Percentiles rank a stretch among this genome's conserved stretches.
These are phyloP conservation scores for Chaetomiaceae sp. DNA, from an alignment of 2,329 filamentous ascomycete genomes.

Conservation along the genomic window DNA sequence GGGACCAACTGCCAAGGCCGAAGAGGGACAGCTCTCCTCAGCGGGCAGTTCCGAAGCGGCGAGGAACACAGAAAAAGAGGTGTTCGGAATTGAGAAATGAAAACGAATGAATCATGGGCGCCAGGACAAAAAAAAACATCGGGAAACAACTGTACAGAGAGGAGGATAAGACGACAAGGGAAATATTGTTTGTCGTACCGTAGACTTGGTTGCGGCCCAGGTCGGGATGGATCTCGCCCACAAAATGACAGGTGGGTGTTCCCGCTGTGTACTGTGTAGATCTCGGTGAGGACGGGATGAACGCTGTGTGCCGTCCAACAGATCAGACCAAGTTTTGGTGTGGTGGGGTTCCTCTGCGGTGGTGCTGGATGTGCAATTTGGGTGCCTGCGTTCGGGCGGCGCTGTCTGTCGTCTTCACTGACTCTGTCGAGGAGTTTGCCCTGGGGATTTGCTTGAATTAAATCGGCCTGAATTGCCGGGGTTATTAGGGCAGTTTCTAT, in stretches of 20 bases:
- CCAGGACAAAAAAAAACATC: not conserved
- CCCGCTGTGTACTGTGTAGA: not conserved
- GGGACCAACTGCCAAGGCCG: constrained; percentile 14
- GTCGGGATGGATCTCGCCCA: not conserved
- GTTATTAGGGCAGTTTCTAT: no score
- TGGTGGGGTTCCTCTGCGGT: not conserved
- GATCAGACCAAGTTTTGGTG: constrained; percentile 2
- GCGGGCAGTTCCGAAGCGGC: not conserved
- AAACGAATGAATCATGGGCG: not conserved
- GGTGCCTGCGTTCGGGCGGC: no score
- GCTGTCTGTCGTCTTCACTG: no score
- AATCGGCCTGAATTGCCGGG: not conserved
- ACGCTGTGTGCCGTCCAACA: constrained; percentile 2
- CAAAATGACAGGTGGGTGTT: not conserved
- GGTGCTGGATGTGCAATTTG: not conserved
- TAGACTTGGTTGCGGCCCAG: not conserved
- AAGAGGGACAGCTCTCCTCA: constrained; percentile 3
- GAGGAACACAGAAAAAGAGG: not conserved
- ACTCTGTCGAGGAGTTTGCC: not conserved
- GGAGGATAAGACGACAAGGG: not conserved
- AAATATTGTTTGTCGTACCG: constrained; percentile 12
- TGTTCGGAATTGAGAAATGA: not conserved
- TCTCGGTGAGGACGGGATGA: constrained; percentile 7
- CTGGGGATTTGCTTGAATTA: not conserved
- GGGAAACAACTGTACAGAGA: not conserved